Base-by-base conservation (phyloP, 140 eudicot species). In the Bidens hawaiensis region DNA sequence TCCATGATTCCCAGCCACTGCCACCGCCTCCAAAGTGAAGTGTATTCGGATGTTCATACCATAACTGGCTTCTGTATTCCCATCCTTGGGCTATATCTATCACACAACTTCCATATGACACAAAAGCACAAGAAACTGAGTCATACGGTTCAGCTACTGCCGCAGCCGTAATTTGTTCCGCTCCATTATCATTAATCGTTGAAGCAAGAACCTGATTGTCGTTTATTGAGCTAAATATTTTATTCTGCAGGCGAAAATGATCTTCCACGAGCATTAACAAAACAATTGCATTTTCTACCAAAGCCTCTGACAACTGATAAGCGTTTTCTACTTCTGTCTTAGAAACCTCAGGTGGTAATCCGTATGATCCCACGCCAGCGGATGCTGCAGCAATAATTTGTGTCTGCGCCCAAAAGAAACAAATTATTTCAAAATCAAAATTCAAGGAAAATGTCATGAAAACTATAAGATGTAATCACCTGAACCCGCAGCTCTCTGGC, bases 71-170 rank as follows among this genome's bases (percentile, higher is more conserved):
- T 84, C 98, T 77, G 71, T 78, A 84, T 69, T 91, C 87, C 98
- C 98, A 91, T n/a, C 98, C 98, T 59, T 87, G 77, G 12, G 96
- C 81, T 73, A 91, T 74, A 78, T 91, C 98, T 16, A 68, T 27
- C 7, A 75, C 80, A 72, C 91, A 82, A 71, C 96, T 91, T 34
- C 98, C 98, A 63, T 87, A 91, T 22, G 98, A 91, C 63, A 80
- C 96, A 71, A 91, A 91, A 65, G 98, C 96, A n/a, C n/a, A n/a
- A n/a, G n/a, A n/a, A n/a, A n/a, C n/a, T n/a, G n/a, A n/a, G n/a
- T n/a, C n/a, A n/a, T 91, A 91, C 12, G 98, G 98, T 65, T 91
- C 98, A 8, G 98, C 95, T 52, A 91, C 95, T n/a, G n/a, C n/a
- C n/a, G n/a, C n/a, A n/a, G n/a, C n/a, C n/a, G n/a, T n/a, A n/a